These are phyloP conservation scores for Scheffersomyces insectosa DNA, from an alignment of 1,139 yeast species.

Conservation along the genomic window DNA sequence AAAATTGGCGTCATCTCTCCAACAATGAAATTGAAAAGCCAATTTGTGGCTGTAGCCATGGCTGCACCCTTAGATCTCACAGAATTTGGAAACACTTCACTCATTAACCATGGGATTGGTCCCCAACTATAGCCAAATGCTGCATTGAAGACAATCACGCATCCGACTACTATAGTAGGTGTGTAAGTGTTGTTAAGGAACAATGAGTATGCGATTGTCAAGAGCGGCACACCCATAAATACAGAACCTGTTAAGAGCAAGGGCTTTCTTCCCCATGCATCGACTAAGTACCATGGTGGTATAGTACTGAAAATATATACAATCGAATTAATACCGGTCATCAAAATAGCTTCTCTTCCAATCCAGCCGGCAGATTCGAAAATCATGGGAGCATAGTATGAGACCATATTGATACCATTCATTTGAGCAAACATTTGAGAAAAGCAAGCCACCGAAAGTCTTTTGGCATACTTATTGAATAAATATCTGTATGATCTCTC, in stretches of 20 bases:
- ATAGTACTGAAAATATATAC: constrained; percentile 74
- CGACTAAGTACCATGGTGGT: constrained; percentile 92
- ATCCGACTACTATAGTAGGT: constrained; percentile 69
- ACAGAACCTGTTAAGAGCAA: constrained; percentile 75
- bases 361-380: constrained; percentile 96
- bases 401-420: constrained; percentile 89
- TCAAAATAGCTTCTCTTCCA: constrained; percentile 81
- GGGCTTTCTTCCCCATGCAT: constrained; percentile 88
- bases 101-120: constrained; percentile 93
- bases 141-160: constrained; percentile 79
- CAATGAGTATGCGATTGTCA: constrained; percentile 66
- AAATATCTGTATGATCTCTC: constrained; percentile 67
- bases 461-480: constrained; percentile 59
- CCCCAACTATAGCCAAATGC: constrained; percentile 93
- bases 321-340: constrained; percentile 89
- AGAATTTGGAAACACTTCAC: constrained; percentile 82
- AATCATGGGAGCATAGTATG: constrained; percentile 91
- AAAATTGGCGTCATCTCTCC: constrained; percentile 90
- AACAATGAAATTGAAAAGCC: constrained; percentile 92
- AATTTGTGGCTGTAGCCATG: constrained; percentile 85
- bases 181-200: constrained; percentile 60
- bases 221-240: constrained; percentile 72
- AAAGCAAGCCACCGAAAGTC: constrained; percentile 88
- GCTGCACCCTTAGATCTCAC: constrained; percentile 95
- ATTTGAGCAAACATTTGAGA: constrained; percentile 91